Percentiles rank a stretch among this genome's conserved stretches.
Evolutionary conservation across 164 flowering plant genomes (phyloP).

Genomic region (Liriodendron chinense): DNA sequence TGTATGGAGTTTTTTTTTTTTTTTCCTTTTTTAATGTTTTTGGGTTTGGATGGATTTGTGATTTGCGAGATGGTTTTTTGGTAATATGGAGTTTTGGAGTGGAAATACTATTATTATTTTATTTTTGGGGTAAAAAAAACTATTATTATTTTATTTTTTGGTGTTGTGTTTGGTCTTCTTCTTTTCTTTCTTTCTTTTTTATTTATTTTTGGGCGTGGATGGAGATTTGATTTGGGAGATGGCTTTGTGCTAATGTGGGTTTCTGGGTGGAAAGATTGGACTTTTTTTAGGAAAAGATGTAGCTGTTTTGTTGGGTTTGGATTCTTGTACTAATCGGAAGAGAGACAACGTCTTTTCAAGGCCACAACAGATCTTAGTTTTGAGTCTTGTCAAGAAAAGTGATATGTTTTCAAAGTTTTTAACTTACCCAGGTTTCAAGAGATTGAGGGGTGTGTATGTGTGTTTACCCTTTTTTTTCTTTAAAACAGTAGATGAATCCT

Average conservation of each 20-base stretch:
- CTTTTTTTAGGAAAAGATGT: constrained; percentile 8
- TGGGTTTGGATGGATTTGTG: neutral
- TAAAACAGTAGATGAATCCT: constrained; percentile 1
- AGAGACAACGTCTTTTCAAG: constrained; percentile 35
- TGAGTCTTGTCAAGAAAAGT: constrained; percentile 42
- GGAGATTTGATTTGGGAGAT: neutral
- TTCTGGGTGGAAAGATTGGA: constrained; percentile 6
- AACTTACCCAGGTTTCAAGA: neutral
- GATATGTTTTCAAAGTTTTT: neutral
- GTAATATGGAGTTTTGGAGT: neutral
- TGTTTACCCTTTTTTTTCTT: constrained; percentile 11
- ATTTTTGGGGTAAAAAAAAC: too few relatives aligned
- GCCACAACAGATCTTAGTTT: constrained; percentile 21
- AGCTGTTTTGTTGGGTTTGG: constrained; percentile 12
- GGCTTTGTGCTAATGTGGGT: neutral
- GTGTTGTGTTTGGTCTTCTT: neutral
- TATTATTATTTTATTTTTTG: neutral
- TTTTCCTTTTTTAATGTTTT: neutral
- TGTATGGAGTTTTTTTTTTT: constrained; percentile 10
- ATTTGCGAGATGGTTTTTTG: neutral
- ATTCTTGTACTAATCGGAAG: constrained; percentile 9
- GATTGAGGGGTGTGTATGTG: constrained; percentile 10
- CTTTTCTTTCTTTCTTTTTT: too few relatives aligned
- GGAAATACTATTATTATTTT: neutral
- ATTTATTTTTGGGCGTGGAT: neutral